phyloP scores from a whole-genome alignment of 2,329 filamentous ascomycete species.

The Lachnellula suecica region DNA sequence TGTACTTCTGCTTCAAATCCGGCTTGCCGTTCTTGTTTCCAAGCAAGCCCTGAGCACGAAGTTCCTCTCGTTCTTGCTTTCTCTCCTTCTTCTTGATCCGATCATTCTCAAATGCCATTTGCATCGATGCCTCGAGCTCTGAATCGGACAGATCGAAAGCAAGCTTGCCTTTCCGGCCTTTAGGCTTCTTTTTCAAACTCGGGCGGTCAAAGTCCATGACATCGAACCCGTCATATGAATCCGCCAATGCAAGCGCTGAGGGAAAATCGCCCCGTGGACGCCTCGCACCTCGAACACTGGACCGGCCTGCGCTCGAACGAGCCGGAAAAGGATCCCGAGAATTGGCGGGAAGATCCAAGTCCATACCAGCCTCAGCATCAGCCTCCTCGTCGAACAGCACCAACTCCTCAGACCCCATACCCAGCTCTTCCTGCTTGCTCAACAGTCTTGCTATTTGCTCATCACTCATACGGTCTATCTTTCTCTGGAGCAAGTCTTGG shows the following conservation, averaged over 20 bases:
- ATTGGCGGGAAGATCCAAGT: conserved; percentile 1
- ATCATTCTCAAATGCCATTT: conserved; percentile 64
- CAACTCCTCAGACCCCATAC: conserved; percentile 57
- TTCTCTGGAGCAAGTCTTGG: conserved; percentile 35
- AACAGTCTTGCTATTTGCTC: conserved; percentile 61
- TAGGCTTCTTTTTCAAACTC: conserved; percentile 63
- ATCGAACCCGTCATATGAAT: conserved; percentile 66
- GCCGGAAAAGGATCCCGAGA: conserved; percentile 8
- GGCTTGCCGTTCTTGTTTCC: conserved; percentile 54
- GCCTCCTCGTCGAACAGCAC: conserved; percentile 52
- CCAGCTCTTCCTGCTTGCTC: conserved; percentile 62
- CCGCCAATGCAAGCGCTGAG: conserved; percentile 54
- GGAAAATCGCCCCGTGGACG: conserved; percentile 43
- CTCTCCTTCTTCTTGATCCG: conserved; percentile 68
- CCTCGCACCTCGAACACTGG: conserved; percentile 23
- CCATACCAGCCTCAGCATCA: conserved; percentile 31
- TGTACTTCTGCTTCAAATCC: conserved; percentile 68
- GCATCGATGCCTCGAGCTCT: conserved; percentile 62
- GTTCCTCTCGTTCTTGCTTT: conserved; percentile 68
- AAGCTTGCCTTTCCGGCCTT: conserved; percentile 56
- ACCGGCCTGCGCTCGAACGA: conserved; percentile 8
- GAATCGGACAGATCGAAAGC: conserved; percentile 60
- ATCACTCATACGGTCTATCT: conserved; percentile 52
- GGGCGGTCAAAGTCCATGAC: conserved; percentile 80
- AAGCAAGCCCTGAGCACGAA: conserved; percentile 65